Conservation (phyloP, 495 filamentous ascomycete species). For the Annulohypoxylon bovei region DNA sequence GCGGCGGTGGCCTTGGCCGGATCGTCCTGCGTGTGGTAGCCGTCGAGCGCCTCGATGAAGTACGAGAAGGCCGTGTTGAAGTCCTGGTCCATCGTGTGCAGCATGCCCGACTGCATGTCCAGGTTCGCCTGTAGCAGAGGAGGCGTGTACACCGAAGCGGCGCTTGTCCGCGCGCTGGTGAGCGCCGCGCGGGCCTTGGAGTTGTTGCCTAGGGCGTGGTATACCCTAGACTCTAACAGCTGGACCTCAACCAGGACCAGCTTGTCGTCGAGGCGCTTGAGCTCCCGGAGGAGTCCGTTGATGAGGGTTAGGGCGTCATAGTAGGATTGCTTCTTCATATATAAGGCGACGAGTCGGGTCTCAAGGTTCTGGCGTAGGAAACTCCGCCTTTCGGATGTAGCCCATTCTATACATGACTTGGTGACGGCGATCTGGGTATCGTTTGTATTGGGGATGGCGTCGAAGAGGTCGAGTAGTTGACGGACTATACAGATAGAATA, state of each 20-base stretch:
- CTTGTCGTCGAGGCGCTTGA: slow-evolving; percentile 98
- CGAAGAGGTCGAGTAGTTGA: slow-evolving; percentile 95
- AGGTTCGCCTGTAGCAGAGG: slow-evolving; percentile 93
- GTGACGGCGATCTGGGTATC: slow-evolving; percentile 94
- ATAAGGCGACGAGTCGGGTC: slow-evolving; percentile 89
- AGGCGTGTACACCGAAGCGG: slow-evolving; percentile 96
- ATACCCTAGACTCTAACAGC: slow-evolving; percentile 93
- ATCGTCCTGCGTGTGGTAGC: slow-evolving; percentile 93
- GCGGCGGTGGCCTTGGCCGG: slow-evolving; percentile 84
- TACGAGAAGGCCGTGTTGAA: slow-evolving; percentile 99
- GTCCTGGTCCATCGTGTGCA: slow-evolving; percentile 98
- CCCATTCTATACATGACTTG: slow-evolving; percentile 99
- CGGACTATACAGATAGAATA: slow-evolving; percentile 70
- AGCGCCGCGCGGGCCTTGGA: slow-evolving; percentile 95
- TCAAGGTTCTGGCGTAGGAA: slow-evolving; percentile 99
- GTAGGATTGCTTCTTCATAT: slow-evolving; percentile 96
- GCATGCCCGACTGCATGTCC: slow-evolving; percentile 98
- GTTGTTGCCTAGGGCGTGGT: slow-evolving; percentile 96
- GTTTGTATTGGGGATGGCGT: slow-evolving; percentile 88
- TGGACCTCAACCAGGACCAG: slow-evolving; percentile 98
- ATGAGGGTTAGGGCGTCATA: slow-evolving; percentile 97
- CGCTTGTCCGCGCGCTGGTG: slow-evolving; percentile 91
- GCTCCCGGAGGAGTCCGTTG: slow-evolving; percentile 91
- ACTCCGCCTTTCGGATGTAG: slow-evolving; percentile 86
- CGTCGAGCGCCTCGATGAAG: slow-evolving; percentile 98